Base-by-base conservation (phyloP, 192 early-diverging fungal genomes). In the Gamsiella multidivaricata region DNA sequence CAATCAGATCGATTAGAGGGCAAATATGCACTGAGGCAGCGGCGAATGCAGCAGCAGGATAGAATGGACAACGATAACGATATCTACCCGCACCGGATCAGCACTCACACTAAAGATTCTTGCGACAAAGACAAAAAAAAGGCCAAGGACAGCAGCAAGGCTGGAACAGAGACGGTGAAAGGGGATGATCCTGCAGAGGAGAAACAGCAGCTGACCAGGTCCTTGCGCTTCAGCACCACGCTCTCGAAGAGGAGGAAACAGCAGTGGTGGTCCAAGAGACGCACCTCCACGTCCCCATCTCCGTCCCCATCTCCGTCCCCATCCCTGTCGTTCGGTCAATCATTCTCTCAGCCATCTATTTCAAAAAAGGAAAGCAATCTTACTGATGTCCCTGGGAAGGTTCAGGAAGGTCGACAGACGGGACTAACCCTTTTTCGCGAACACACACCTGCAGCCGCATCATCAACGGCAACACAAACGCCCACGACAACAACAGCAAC, bases 291-390 rank as follows among this genome's bases (percentile, higher is more conserved):
- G 26, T 47, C 28, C n/a, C 2, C 41, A 25, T 32, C 41, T 0
- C 31, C 20, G 3, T 32, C 60, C 8, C 6, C 31, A 6, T 63
- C 60, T 31, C 0, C 28, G 5, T 6, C 47, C 14, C 52, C 61
- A 17, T 52, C 34, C 0, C 33, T 23, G 8, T 36, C 61, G 1
- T 17, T 23, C 15, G 50, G 46, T 15, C 0, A n/a, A n/a, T n/a
- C 45, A 5, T 8, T 32, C 9, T 61, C 60, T 11, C 42, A 22
- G 37, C 61, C 54, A 10, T 34, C 54, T 26, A 14, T 64, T 45
- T 74, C 71, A 53, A 74, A 66, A 66, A 74, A 74, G 63, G 71
- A 66, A 74, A 66, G 62, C 71, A 74, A 74, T 65, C 43, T 63
- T 53, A 18, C 26, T 25, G 18, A 34, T 37, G 41, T 54, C 26